Evolutionary conservation across 441 rosid species (phyloP).

Genomic region (Breynia disticha): DNA sequence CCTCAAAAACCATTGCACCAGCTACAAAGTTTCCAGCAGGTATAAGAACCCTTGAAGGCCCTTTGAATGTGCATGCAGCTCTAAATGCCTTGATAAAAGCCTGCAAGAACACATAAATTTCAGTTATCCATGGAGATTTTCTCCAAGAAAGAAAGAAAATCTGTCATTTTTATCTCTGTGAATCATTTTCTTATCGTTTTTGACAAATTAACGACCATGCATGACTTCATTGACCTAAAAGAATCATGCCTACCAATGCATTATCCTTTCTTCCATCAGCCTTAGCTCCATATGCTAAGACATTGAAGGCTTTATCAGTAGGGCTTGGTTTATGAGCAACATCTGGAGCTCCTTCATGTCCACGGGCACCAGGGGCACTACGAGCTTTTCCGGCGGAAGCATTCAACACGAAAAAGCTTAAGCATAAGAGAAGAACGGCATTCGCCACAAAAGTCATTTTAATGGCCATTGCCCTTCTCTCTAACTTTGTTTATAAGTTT

Average conservation of each 20-base stretch:
- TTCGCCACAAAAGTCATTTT: constrained; percentile 9
- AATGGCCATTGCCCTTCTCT: constrained; percentile 18
- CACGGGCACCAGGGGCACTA: not conserved
- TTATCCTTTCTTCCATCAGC: constrained; percentile 24
- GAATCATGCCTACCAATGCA: constrained; percentile 21
- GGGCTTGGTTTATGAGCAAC: not conserved
- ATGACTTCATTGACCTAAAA: too few relatives aligned
- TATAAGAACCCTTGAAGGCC: constrained; percentile 32
- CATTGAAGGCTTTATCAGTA: constrained; percentile 33
- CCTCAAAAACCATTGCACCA: constrained; percentile 34
- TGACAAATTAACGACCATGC: not conserved
- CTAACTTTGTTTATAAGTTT: not conserved
- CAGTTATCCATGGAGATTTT: not conserved
- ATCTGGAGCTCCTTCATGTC: not conserved
- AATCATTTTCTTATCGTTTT: not conserved
- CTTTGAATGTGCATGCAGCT: constrained; percentile 30
- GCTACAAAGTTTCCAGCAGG: constrained; percentile 35
- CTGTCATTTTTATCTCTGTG: too few relatives aligned
- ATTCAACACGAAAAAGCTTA: constrained; percentile 2
- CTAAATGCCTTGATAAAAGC: constrained; percentile 32
- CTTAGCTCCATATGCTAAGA: constrained; percentile 34
- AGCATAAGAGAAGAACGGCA: constrained; percentile 25
- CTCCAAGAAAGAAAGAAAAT: too few relatives aligned
- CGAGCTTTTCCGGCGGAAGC: constrained; percentile 10
- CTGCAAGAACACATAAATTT: constrained; percentile 15